A percentile compares a stretch with the other conserved stretches of the same genome.
Evolutionary conservation across 805 yeast genomes (phyloP).

Genomic region (Lipomyces oligophaga): DNA sequence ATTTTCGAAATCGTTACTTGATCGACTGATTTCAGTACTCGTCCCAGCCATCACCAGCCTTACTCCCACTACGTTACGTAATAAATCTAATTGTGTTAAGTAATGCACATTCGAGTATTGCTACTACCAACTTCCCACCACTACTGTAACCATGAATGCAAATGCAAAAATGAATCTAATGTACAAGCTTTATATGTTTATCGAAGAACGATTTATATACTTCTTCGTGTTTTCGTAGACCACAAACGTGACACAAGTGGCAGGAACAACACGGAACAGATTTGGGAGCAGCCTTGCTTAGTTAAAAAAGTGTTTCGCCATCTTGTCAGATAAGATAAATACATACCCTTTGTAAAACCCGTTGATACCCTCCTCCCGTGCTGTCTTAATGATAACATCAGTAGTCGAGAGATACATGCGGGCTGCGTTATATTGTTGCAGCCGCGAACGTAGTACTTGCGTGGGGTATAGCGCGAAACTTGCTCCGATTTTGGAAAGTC

Average conservation of each 20-base stretch:
- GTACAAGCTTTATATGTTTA: too few species aligned
- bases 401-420: slow-evolving; percentile 34
- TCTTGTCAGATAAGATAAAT: not conserved
- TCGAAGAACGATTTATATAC: slow-evolving; percentile 1
- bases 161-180: too few species aligned
- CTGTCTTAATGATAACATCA: slow-evolving; percentile 42
- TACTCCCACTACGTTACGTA: too few species aligned
- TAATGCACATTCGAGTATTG: too few species aligned
- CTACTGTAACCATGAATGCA: too few species aligned
- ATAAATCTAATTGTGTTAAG: too few species aligned
- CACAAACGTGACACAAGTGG: slow-evolving; percentile 85
- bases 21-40: too few species aligned
- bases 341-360: slow-evolving; percentile 78
- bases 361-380: slow-evolving; percentile 49
- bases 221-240: slow-evolving; percentile 57
- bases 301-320: not conserved
- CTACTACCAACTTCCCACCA: too few species aligned
- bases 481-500: slow-evolving; percentile 63
- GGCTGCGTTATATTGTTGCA: slow-evolving; percentile 51
- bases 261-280: slow-evolving; percentile 78
- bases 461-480: slow-evolving; percentile 73
- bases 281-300: slow-evolving; percentile 55
- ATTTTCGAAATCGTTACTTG: too few species aligned
- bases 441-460: slow-evolving; percentile 72
- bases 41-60: too few species aligned